Evolutionary conservation across 2,329 filamentous ascomycete genomes (phyloP).

Genomic region (Fusarium camptoceras): DNA sequence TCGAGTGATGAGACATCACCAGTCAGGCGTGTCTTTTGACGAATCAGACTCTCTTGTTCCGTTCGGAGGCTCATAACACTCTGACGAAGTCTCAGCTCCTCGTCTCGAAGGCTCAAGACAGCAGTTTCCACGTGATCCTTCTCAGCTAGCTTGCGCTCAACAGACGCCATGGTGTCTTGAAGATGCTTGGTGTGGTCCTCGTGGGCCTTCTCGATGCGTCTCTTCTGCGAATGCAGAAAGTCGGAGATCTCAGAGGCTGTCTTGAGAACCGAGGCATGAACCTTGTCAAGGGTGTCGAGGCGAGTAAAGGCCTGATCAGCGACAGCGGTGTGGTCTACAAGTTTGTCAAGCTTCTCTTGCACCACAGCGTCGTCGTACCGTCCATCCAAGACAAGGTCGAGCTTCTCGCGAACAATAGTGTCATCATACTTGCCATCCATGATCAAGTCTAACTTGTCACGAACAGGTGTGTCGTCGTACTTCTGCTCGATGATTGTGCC

Average conservation of each 20-base stretch:
- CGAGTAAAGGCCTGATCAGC: slow-evolving; percentile 78
- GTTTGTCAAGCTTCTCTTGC: slow-evolving; percentile 55
- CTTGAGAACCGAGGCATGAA: slow-evolving; percentile 86
- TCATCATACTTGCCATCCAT: slow-evolving; percentile 50
- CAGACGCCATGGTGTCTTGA: slow-evolving; percentile 81
- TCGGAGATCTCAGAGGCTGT: slow-evolving; percentile 86
- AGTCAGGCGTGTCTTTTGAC: slow-evolving; percentile 82
- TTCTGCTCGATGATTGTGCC: slow-evolving; percentile 39
- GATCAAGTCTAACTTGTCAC: slow-evolving; percentile 57
- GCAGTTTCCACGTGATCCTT: slow-evolving; percentile 71
- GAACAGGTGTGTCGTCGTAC: slow-evolving; percentile 49
- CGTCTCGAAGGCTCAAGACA: slow-evolving; percentile 62
- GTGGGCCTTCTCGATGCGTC: slow-evolving; percentile 79
- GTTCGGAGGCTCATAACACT: slow-evolving; percentile 69
- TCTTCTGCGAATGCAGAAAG: slow-evolving; percentile 82
- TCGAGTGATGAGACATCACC: slow-evolving; percentile 92
- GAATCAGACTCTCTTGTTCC: slow-evolving; percentile 80
- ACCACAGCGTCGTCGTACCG: slow-evolving; percentile 63
- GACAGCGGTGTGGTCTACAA: slow-evolving; percentile 73
- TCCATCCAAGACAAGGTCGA: slow-evolving; percentile 44
- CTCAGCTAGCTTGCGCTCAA: slow-evolving; percentile 79
- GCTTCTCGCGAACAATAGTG: slow-evolving; percentile 48
- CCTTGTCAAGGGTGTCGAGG: slow-evolving; percentile 85
- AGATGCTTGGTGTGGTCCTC: slow-evolving; percentile 83
- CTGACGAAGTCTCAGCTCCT: slow-evolving; percentile 65